Percentiles rank a stretch among this genome's conserved stretches.
Evolutionary conservation across 352 stramenopile species (phyloP).

Genomic region (Aphanomyces euteiches): DNA sequence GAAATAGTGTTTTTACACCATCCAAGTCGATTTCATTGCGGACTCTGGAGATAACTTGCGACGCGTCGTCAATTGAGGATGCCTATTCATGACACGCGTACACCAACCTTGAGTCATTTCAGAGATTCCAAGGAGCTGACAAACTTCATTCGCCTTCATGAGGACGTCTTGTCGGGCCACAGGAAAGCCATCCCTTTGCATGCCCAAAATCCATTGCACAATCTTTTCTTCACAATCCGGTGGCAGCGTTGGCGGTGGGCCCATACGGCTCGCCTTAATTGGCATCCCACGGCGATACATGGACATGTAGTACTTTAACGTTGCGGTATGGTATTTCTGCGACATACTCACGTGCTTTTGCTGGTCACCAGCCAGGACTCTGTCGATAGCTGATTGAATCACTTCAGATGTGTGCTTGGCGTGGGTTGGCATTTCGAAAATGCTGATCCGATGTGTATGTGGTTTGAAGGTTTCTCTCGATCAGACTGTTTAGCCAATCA

Average conservation of each 20-base stretch:
- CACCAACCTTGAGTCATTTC: conserved; percentile 7
- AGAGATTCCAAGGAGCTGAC: background rate
- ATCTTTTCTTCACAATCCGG: conserved; percentile 20
- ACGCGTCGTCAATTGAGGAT: background rate
- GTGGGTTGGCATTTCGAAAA: too few species aligned
- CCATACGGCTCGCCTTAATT: background rate
- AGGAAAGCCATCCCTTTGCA: background rate
- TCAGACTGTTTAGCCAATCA: too few species aligned
- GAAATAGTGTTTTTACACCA: background rate
- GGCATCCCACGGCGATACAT: too few species aligned
- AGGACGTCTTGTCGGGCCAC: background rate
- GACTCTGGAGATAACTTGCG: conserved; percentile 13
- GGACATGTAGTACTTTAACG: too few species aligned
- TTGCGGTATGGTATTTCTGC: too few species aligned
- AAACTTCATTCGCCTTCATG: conserved; percentile 45
- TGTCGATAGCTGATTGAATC: too few species aligned
- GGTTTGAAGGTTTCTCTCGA: too few species aligned
- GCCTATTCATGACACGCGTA: background rate
- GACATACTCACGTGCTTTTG: too few species aligned
- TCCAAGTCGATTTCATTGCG: conserved; percentile 8
- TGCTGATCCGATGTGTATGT: too few species aligned
- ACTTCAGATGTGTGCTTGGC: too few species aligned
- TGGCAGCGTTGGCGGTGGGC: background rate
- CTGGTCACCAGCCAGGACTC: too few species aligned
- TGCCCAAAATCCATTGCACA: background rate